phyloP scores from a whole-genome alignment of 495 filamentous ascomycete genomes.

The Penicillium longicatenatum region DNA sequence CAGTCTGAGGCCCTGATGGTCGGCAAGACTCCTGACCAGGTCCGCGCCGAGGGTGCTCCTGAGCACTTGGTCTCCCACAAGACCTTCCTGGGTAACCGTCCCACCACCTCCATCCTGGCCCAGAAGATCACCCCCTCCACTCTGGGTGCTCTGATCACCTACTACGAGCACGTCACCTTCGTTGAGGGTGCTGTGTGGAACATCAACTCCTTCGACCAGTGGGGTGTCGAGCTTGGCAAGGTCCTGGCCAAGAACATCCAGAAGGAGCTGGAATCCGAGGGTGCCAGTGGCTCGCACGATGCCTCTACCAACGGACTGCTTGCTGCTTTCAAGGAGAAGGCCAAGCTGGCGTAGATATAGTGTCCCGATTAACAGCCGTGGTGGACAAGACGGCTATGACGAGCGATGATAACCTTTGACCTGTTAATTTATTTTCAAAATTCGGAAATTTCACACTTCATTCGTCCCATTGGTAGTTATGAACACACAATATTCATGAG shows the following conservation, averaged over 20 bases:
- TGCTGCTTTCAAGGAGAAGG: conserved; percentile 78
- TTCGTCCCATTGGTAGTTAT: neutral
- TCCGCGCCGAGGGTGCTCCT: conserved; percentile 84
- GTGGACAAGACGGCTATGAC: conserved; percentile 25
- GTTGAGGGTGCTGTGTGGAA: conserved; percentile 98
- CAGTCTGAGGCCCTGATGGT: conserved; percentile 99
- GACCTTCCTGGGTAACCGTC: conserved; percentile 96
- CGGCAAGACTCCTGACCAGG: conserved; percentile 88
- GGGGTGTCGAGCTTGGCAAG: conserved; percentile 99
- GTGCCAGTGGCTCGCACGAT: conserved; percentile 74
- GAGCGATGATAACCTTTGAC: conserved; percentile 30
- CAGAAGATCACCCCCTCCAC: conserved; percentile 93
- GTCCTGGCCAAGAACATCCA: conserved; percentile 89
- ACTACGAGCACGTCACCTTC: conserved; percentile 98
- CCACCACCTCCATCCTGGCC: conserved; percentile 91
- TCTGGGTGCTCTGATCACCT: conserved; percentile 92
- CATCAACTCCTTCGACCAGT: conserved; percentile 99
- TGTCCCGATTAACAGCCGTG: conserved; percentile 11
- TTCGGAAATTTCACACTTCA: neutral
- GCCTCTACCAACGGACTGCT: conserved; percentile 84
- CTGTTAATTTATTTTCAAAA: conserved; percentile 6
- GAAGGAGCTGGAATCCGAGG: conserved; percentile 72
- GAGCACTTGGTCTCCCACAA: conserved; percentile 93
- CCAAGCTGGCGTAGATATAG: conserved; percentile 45
- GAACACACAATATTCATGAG: neutral